Percentiles rank a stretch among this genome's conserved stretches.
Evolutionary conservation across 768 basidiomycete species (phyloP).

Genomic region (Russula compacta): DNA sequence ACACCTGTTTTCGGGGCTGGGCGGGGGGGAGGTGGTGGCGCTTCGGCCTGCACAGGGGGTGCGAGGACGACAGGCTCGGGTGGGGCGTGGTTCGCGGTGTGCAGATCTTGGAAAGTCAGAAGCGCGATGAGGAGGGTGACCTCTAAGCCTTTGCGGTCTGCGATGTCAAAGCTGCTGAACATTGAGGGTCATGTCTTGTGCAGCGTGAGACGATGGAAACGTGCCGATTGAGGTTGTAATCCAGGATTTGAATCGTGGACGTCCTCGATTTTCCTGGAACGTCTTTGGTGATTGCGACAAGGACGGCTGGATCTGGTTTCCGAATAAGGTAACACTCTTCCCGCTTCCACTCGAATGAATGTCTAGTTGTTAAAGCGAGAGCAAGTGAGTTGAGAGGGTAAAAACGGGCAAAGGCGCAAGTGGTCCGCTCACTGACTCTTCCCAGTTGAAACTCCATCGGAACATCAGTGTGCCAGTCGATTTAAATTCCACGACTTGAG

Average conservation of each 20-base stretch:
- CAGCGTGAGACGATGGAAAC: not conserved
- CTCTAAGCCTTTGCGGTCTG: constrained; percentile 79
- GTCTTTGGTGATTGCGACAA: constrained; percentile 76
- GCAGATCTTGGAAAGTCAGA: constrained; percentile 66
- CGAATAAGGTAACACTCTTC: constrained; percentile 77
- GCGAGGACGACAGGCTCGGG: not conserved
- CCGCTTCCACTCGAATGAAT: constrained; percentile 80
- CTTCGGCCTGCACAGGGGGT: not conserved
- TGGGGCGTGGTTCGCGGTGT: constrained; percentile 42
- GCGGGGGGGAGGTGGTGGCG: constrained; percentile 46
- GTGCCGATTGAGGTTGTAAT: constrained; percentile 77
- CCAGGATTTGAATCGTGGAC: constrained; percentile 62
- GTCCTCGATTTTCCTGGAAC: constrained; percentile 57
- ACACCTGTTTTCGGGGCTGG: constrained; percentile 57
- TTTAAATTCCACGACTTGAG: constrained; percentile 58
- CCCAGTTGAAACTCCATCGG: constrained; percentile 76
- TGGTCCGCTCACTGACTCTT: constrained; percentile 46
- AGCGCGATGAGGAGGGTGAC: constrained; percentile 70
- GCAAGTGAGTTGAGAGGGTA: not conserved
- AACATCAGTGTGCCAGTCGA: constrained; percentile 66
- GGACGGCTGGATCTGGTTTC: constrained; percentile 81
- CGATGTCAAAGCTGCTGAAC: constrained; percentile 60
- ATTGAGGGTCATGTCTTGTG: not conserved
- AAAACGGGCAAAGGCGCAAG: not conserved
- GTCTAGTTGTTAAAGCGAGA: constrained; percentile 34